These are phyloP conservation scores for Saccharomycopsis fibuligera DNA, from an alignment of 805 yeast species.

Conservation along the genomic window DNA sequence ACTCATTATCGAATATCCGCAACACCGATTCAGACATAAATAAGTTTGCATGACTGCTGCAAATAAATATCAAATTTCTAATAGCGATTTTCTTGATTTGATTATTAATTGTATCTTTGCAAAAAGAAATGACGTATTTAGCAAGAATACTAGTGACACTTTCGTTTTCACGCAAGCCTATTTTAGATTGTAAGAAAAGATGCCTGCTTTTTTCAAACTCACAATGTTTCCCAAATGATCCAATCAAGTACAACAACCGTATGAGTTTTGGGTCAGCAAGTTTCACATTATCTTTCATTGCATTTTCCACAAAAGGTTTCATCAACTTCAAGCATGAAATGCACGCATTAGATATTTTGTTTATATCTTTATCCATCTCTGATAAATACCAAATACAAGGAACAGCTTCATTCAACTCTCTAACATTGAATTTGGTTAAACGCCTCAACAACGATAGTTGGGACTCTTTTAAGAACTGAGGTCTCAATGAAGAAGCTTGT, in stretches of 20 bases:
- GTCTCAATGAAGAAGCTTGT: constrained; percentile 38
- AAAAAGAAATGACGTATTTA: constrained; percentile 51
- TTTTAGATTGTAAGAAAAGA: constrained; percentile 32
- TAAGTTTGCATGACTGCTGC: constrained; percentile 58
- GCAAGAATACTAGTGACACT: constrained; percentile 52
- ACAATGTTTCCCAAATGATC: constrained; percentile 67
- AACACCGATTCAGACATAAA: constrained; percentile 54
- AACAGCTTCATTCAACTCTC: constrained; percentile 67
- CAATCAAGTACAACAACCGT: constrained; percentile 56
- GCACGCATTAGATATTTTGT: constrained; percentile 54
- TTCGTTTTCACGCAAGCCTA: constrained; percentile 45
- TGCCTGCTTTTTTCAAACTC: constrained; percentile 43
- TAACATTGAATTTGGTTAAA: constrained; percentile 52
- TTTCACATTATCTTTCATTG: background rate
- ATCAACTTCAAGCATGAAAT: constrained; percentile 50
- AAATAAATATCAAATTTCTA: constrained; percentile 50
- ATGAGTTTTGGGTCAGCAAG: constrained; percentile 39
- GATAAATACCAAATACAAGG: constrained; percentile 61
- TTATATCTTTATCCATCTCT: constrained; percentile 37
- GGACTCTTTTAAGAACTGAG: constrained; percentile 42
- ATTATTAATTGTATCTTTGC: constrained; percentile 30
- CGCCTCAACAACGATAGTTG: constrained; percentile 47
- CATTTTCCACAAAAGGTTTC: constrained; percentile 37
- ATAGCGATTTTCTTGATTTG: constrained; percentile 46
- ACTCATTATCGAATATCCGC: constrained; percentile 42